Conservation (phyloP, 2,329 filamentous ascomycete species). For the Alternaria hordeiaustralica region DNA sequence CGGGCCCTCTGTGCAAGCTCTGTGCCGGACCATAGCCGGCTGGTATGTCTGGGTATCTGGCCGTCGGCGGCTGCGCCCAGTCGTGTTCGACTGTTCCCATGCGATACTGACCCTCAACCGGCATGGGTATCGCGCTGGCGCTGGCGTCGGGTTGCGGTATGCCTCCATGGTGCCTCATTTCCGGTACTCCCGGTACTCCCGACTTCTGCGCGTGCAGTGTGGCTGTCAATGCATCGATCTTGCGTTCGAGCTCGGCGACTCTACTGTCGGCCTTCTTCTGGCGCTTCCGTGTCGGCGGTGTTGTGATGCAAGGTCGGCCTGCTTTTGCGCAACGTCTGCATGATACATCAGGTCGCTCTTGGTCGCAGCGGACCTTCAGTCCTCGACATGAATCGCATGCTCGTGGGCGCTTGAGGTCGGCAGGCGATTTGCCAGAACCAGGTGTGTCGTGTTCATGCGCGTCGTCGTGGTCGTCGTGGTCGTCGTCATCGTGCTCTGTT, state of each 20-base stretch:
- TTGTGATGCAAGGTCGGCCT: conserved; percentile 70
- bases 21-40: conserved; percentile 43
- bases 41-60: conserved; percentile 34
- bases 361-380: conserved; percentile 77
- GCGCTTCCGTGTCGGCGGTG: conserved; percentile 75
- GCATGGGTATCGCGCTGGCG: conserved; percentile 15
- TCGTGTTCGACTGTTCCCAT: conserved; percentile 38
- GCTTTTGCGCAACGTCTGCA: conserved; percentile 78
- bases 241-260: conserved; percentile 89
- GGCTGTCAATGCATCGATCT: conserved; percentile 87
- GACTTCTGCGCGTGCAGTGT: conserved; percentile 68
- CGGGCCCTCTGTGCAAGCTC: conserved; percentile 36
- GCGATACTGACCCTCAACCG: conserved; percentile 33
- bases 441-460: conserved; percentile 30
- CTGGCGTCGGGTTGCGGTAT: conserved; percentile 29
- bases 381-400: conserved; percentile 58
- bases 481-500: conserved; percentile 35
- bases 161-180: conserved; percentile 29
- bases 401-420: conserved; percentile 54
- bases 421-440: conserved; percentile 39
- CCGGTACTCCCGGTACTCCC: conserved; percentile 21
- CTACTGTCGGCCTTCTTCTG: conserved; percentile 92
- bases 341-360: conserved; percentile 68
- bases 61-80: conserved; percentile 29
- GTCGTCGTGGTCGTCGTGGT: conserved; percentile 29